These are phyloP conservation scores for Trichoderma simmonsii DNA, from an alignment of 2,329 filamentous ascomycete species.

Conservation along the genomic window DNA sequence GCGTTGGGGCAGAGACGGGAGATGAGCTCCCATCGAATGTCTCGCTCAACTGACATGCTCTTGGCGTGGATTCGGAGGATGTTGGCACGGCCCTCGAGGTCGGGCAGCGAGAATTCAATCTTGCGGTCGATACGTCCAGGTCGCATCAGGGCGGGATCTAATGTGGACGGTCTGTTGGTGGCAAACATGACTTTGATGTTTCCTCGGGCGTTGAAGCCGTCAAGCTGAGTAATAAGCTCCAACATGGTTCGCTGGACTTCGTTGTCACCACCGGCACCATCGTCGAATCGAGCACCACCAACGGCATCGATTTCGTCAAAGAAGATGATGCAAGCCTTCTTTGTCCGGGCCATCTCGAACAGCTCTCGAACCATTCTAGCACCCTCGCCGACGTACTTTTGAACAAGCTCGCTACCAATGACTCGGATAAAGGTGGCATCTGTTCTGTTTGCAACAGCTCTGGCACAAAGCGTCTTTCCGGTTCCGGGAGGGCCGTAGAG, in stretches of 20 bases:
- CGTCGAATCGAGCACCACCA: slow-evolving; percentile 92
- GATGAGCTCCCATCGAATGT: slow-evolving; percentile 98
- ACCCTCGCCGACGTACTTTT: slow-evolving; percentile 98
- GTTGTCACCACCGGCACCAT: slow-evolving; percentile 94
- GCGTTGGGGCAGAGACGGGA: slow-evolving; percentile 95
- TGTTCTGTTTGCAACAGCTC: slow-evolving; percentile 95
- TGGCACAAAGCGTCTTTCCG: slow-evolving; percentile 97
- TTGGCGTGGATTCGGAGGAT: slow-evolving; percentile 98
- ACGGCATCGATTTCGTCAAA: slow-evolving; percentile 93
- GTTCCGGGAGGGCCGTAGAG: slow-evolving; percentile 96
- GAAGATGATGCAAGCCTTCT: slow-evolving; percentile 99
- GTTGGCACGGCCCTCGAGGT: slow-evolving; percentile 95
- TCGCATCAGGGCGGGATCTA: slow-evolving; percentile 96
- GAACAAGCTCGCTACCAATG: slow-evolving; percentile 94
- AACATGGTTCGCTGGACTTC: slow-evolving; percentile 98
- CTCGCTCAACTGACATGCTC: slow-evolving; percentile 98
- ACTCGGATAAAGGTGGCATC: slow-evolving; percentile 98
- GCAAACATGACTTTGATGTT: slow-evolving; percentile 99
- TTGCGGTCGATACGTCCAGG: slow-evolving; percentile 97
- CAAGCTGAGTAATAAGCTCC: slow-evolving; percentile 93
- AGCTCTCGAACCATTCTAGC: slow-evolving; percentile 97
- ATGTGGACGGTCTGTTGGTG: slow-evolving; percentile 90
- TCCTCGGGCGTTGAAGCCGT: slow-evolving; percentile 92
- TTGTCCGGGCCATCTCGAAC: slow-evolving; percentile 98
- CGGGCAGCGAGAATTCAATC: slow-evolving; percentile 96